A percentile compares a stretch with the other conserved stretches of the same genome.
phyloP scores from a whole-genome alignment of 1,139 yeast genomes.

The Blastobotrys serpentis region DNA sequence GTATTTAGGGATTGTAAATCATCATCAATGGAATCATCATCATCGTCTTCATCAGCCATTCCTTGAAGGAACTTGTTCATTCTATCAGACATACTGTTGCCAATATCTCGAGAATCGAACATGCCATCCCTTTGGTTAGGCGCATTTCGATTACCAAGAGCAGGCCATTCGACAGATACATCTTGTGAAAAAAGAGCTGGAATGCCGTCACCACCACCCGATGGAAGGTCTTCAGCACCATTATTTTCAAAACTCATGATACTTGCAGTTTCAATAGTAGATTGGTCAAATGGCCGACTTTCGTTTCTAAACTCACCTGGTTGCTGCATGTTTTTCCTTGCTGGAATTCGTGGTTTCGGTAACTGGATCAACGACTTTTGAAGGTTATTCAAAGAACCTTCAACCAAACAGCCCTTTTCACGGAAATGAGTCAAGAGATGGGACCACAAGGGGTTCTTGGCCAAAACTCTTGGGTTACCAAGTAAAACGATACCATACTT shows the following conservation, averaged over 20 bases:
- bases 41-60: conserved; percentile 28
- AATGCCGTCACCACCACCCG: conserved; percentile 22
- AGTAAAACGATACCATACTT: conserved; percentile 77
- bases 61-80: conserved; percentile 40
- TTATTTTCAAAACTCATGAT: conserved; percentile 48
- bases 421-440: conserved; percentile 74
- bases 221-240: conserved; percentile 22
- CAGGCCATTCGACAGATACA: conserved; percentile 15
- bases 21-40: conserved; percentile 43
- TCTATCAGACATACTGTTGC: conserved; percentile 47
- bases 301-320: conserved; percentile 13
- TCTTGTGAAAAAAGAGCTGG: conserved; percentile 25
- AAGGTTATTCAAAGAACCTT: conserved; percentile 82
- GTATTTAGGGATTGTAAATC: conserved; percentile 50
- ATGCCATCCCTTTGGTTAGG: neutral
- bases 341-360: conserved; percentile 29
- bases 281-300: conserved; percentile 18
- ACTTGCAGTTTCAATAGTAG: conserved; percentile 50
- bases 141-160: neutral
- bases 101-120: conserved; percentile 29
- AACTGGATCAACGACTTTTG: conserved; percentile 65
- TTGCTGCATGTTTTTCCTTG: conserved; percentile 6
- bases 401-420: conserved; percentile 84
- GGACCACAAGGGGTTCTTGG: conserved; percentile 75
- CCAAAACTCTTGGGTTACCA: conserved; percentile 81